Evolutionary conservation across 1,284 basidiomycete genomes (phyloP), one percentile per base, ranked within the genome.

Genomic region (Malassezia nana): DNA sequence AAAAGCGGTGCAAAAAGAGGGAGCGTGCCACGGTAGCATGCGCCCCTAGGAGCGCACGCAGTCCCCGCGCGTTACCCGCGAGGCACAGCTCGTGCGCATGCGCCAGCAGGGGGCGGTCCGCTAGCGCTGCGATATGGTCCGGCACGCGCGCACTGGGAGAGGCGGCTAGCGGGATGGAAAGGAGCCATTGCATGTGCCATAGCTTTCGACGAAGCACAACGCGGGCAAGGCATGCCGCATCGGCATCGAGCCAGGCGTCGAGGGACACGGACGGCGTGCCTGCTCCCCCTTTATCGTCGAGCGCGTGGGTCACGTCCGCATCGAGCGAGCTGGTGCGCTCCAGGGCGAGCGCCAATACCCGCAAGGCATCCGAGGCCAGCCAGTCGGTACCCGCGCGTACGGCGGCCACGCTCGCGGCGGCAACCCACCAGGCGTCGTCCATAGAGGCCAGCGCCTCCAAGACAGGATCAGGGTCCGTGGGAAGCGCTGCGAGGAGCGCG

Each of bases 131-230:
- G 18, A 56, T 5, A 28, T 56, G 43, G 16, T 18, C 42, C 4
- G 25, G 29, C 6, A 38, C 31, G 1, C 8, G 26, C 24, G 48
- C 54, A 0, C 35, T 18, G 5, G 40, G 43, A 29, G 35, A 32
- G 8, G 25, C 13, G 8, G 48, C 43, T 6, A 50, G 42, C 8
- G 47, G 50, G 13, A 56, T 51, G 46, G 48, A 33, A 22, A 56
- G 44, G 13, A 56, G 54, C 54, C 54, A 56, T 28, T 40, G 48
- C 54, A 56, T 46, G 40, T 46, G 54, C 54, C 54, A 56, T n/a
- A 56, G 30, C 40, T 51, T 29, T 30, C 54, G 48, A 18, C 54
- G 54, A 15, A 56, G 31, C 9, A 56, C 13, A 6, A 51, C 28
- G 18, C 42, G 48, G 8, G 48, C 28, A 20, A 39, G 18, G 13